These are phyloP conservation scores for Gynochthodes officinalis DNA, from an alignment of 257 asterid species.

Conservation along the genomic window DNA sequence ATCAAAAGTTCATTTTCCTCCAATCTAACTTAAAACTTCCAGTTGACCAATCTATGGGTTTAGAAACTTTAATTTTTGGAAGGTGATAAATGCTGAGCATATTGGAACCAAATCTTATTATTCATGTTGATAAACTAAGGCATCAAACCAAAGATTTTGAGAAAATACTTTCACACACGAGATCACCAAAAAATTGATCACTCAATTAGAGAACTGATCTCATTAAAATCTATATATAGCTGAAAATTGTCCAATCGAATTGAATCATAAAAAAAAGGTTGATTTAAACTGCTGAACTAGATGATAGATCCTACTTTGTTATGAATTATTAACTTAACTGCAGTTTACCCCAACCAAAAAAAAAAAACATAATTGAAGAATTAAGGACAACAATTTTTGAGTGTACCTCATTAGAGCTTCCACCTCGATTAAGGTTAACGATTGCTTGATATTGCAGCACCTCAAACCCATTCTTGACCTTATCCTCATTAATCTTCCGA, in stretches of 20 bases:
- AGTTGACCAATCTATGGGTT: no score
- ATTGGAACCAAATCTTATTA: not conserved
- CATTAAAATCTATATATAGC: not conserved
- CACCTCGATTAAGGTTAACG: not conserved
- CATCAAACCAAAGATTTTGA: not conserved
- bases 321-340: no score
- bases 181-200: not conserved
- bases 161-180: not conserved
- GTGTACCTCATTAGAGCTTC: slow-evolving; percentile 36
- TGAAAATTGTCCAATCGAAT: not conserved
- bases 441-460: slow-evolving; percentile 22
- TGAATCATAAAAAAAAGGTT: no score
- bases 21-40: no score
- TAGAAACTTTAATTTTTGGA: no score
- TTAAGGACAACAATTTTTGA: not conserved
- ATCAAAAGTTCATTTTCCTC: not conserved
- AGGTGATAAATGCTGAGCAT: no score
- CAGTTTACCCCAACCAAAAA: no score
- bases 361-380: no score
- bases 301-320: no score
- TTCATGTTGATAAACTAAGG: not conserved
- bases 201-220: not conserved
- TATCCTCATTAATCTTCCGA: slow-evolving; percentile 38
- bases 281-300: not conserved
- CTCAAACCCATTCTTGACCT: slow-evolving; percentile 31